phyloP scores from a whole-genome alignment of 306 rosid species.

The Abrus pulchellus region DNA sequence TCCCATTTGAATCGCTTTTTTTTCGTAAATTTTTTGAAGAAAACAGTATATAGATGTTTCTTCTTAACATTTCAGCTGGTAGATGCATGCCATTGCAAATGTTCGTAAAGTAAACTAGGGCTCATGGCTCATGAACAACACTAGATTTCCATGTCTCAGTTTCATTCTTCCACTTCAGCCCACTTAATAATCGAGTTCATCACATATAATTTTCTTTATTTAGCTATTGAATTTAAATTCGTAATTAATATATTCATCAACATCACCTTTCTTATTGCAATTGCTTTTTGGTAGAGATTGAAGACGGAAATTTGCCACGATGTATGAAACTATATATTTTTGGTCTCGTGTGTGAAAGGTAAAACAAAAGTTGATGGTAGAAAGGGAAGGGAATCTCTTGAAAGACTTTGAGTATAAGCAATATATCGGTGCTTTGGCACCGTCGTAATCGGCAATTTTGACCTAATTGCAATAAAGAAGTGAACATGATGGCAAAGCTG shows the following conservation, averaged over 20 bases:
- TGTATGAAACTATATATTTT: background rate
- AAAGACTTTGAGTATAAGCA: conserved; percentile 26
- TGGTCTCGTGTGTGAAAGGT: conserved; percentile 43
- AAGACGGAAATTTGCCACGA: conserved; percentile 33
- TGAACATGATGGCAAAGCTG: conserved; percentile 41
- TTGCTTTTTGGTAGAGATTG: background rate
- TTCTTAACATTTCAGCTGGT: background rate
- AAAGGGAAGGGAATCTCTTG: conserved; percentile 42
- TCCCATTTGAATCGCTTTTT: no score
- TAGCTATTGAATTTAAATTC: background rate
- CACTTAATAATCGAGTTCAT: background rate
- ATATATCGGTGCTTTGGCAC: conserved; percentile 44
- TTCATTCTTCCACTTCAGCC: background rate
- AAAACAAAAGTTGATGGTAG: conserved; percentile 1
- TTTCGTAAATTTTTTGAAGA: no score
- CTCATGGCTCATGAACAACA: background rate
- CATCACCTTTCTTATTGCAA: background rate
- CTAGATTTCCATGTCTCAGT: background rate
- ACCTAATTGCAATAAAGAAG: conserved; percentile 43
- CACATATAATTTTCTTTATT: background rate
- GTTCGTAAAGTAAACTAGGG: background rate
- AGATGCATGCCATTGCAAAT: background rate
- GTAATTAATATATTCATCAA: conserved; percentile 22
- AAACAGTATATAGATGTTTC: no score
- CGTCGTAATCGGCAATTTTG: conserved; percentile 52